These are phyloP conservation scores for Lepidopterella palustris DNA, from an alignment of 495 filamentous ascomycete species.

Conservation along the genomic window DNA sequence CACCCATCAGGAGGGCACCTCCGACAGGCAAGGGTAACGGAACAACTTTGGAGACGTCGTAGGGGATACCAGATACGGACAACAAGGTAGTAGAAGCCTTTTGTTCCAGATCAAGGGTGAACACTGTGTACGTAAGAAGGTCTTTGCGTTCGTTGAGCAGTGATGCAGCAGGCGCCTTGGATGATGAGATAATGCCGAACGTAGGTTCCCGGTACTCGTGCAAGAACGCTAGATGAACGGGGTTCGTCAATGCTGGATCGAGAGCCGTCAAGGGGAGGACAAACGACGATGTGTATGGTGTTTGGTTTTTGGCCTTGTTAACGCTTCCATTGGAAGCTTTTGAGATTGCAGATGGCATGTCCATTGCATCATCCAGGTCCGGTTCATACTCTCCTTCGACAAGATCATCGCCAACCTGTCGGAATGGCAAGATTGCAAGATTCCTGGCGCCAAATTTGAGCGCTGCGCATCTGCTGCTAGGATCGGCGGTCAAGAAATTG, in stretches of 20 bases:
- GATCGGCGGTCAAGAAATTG: slow-evolving; percentile 81
- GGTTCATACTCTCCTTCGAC: slow-evolving; percentile 85
- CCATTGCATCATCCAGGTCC: slow-evolving; percentile 55
- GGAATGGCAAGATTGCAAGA: slow-evolving; percentile 90
- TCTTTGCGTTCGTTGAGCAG: slow-evolving; percentile 75
- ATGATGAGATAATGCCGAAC: slow-evolving; percentile 85
- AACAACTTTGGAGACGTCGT: slow-evolving; percentile 80
- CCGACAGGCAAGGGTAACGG: slow-evolving; percentile 81
- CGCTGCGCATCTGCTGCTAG: slow-evolving; percentile 83
- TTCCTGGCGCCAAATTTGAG: slow-evolving; percentile 85
- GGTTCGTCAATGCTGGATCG: slow-evolving; percentile 78
- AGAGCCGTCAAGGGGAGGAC: slow-evolving; percentile 78
- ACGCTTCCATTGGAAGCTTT: slow-evolving; percentile 41
- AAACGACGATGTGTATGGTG: slow-evolving; percentile 85
- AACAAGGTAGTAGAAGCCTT: slow-evolving; percentile 88
- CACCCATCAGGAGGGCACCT: slow-evolving; percentile 77
- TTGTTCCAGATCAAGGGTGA: slow-evolving; percentile 90
- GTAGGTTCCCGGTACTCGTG: slow-evolving; percentile 97
- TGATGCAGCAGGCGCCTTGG: slow-evolving; percentile 60
- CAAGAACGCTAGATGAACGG: slow-evolving; percentile 86
- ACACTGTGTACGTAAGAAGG: slow-evolving; percentile 80
- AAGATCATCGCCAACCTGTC: slow-evolving; percentile 76
- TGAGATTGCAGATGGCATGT: slow-evolving; percentile 12
- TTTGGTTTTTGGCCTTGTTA: slow-evolving; percentile 52
- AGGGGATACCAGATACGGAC: slow-evolving; percentile 75